A percentile compares a stretch with the other conserved stretches of the same genome.
Evolutionary conservation across 192 early-diverging fungal genomes (phyloP).

Genomic region (Phycomyces blakesleeanus): DNA sequence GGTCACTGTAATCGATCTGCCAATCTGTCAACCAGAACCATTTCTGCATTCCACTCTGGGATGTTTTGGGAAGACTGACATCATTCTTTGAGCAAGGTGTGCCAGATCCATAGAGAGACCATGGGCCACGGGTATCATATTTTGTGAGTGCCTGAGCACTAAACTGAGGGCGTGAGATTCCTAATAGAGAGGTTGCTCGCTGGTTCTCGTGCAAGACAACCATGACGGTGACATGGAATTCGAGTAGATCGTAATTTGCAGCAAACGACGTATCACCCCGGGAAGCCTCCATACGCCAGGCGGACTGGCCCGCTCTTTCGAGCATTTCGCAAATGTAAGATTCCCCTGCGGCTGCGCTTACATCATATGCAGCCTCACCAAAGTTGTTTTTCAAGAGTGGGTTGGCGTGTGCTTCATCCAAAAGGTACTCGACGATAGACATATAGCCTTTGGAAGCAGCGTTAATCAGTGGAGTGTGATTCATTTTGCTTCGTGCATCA

Average conservation of each 20-base stretch:
- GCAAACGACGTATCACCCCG: slow-evolving; percentile 23
- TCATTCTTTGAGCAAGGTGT: slow-evolving; percentile 44
- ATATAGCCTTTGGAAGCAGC: slow-evolving; percentile 68
- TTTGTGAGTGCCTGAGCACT: slow-evolving; percentile 43
- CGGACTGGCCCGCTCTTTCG: slow-evolving; percentile 46
- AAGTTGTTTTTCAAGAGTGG: slow-evolving; percentile 61
- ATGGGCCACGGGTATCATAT: slow-evolving; percentile 56
- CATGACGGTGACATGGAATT: slow-evolving; percentile 54
- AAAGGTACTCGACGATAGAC: slow-evolving; percentile 60
- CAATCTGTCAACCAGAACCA: slow-evolving; percentile 88
- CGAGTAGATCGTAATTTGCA: slow-evolving; percentile 40
- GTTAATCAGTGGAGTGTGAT: slow-evolving; percentile 72
- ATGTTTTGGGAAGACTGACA: slow-evolving; percentile 44
- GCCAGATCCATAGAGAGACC: slow-evolving; percentile 55
- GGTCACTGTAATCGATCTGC: slow-evolving; percentile 62
- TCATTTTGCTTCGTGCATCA: slow-evolving; percentile 57
- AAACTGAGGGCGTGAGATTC: slow-evolving; percentile 50
- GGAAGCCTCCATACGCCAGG: slow-evolving; percentile 15
- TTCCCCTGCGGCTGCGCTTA: slow-evolving; percentile 64
- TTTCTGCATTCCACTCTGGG: slow-evolving; percentile 22
- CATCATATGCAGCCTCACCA: slow-evolving; percentile 75
- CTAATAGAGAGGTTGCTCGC: slow-evolving; percentile 49
- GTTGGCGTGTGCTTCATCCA: slow-evolving; percentile 55
- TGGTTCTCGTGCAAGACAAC: slow-evolving; percentile 70
- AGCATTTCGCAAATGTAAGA: slow-evolving; percentile 65